These are phyloP conservation scores for Rhododendron henanense DNA, from an alignment of 148 eudicot genomes.

Conservation along the genomic window DNA sequence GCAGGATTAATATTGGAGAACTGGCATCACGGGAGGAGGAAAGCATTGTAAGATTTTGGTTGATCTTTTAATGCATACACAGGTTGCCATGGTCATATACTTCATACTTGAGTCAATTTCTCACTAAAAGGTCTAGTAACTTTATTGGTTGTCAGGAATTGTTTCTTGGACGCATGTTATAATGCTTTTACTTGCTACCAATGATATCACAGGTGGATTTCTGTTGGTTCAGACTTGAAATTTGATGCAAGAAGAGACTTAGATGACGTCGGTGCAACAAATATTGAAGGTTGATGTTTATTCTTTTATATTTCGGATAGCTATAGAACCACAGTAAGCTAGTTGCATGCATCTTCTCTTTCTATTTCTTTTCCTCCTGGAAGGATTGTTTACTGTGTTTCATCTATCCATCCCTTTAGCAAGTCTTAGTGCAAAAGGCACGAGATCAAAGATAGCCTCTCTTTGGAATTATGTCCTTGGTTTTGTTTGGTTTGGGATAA, in stretches of 20 bases:
- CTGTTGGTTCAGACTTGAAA: constrained; percentile 91
- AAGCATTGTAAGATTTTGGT: constrained; percentile 70
- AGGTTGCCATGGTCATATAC: not conserved
- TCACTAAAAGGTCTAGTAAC: not conserved
- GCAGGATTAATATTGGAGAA: constrained; percentile 98
- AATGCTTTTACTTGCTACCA: constrained; percentile 15
- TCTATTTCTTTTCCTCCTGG: not conserved
- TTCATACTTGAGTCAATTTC: not conserved
- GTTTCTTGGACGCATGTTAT: not conserved
- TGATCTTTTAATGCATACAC: constrained; percentile 1
- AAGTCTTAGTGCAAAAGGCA: not conserved
- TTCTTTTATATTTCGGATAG: not conserved
- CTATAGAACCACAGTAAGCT: not conserved
- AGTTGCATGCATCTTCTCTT: not conserved
- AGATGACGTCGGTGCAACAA: constrained; percentile 82
- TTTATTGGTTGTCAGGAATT: constrained; percentile 4
- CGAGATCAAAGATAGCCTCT: not conserved
- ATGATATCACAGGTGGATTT: constrained; percentile 67
- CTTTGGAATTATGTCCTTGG: not conserved
- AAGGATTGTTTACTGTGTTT: not conserved
- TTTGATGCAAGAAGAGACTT: constrained; percentile 84
- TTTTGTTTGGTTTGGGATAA: constrained; percentile 3
- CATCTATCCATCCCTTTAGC: not conserved
- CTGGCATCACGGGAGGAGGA: constrained; percentile 87
- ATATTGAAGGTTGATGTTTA: constrained; percentile 55